phyloP scores from a whole-genome alignment of 164 flowering plant genomes.

The Vitis rotundifolia region DNA sequence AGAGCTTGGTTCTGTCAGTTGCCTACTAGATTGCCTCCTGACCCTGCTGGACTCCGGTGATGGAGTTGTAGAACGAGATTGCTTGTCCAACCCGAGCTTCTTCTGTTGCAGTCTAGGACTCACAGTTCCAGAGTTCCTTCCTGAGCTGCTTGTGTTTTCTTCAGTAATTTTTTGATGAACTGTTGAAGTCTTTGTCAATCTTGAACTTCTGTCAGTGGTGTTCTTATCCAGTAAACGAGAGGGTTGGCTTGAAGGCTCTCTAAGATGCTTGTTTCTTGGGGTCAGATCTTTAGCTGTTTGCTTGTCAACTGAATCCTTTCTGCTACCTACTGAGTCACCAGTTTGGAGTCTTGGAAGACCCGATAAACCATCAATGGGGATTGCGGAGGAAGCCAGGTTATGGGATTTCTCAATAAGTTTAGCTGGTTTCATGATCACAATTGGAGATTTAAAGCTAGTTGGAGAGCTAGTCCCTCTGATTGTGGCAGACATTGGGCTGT shows the following conservation, averaged over 20 bases:
- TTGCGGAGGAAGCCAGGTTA: conserved; percentile 20
- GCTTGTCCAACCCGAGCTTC: conserved; percentile 30
- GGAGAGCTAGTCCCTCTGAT: conserved; percentile 27
- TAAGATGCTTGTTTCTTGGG: conserved; percentile 17
- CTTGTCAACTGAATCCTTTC: conserved; percentile 23
- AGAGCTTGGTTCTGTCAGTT: conserved; percentile 20
- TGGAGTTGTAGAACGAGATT: conserved; percentile 16
- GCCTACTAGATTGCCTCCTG: conserved; percentile 24
- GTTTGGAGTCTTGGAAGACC: conserved; percentile 26
- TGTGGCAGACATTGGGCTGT: conserved; percentile 19
- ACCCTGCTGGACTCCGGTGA: conserved; percentile 30
- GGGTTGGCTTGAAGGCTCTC: conserved; percentile 14
- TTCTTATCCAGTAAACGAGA: conserved; percentile 14
- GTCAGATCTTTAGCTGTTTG: conserved; percentile 27
- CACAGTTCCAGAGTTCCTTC: conserved; percentile 21
- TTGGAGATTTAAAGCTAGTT: conserved; percentile 35
- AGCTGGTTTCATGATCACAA: conserved; percentile 52
- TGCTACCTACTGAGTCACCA: conserved; percentile 17
- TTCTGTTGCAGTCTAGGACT: conserved; percentile 40
- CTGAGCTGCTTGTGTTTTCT: conserved; percentile 16
- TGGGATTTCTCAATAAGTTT: conserved; percentile 33
- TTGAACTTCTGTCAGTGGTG: conserved; percentile 12
- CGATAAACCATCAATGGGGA: conserved; percentile 21
- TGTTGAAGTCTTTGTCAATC: conserved; percentile 18
- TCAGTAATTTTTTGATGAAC: conserved; percentile 9